phyloP scores from a whole-genome alignment of 495 filamentous ascomycete species.

The Hypoxylon subgilvum region DNA sequence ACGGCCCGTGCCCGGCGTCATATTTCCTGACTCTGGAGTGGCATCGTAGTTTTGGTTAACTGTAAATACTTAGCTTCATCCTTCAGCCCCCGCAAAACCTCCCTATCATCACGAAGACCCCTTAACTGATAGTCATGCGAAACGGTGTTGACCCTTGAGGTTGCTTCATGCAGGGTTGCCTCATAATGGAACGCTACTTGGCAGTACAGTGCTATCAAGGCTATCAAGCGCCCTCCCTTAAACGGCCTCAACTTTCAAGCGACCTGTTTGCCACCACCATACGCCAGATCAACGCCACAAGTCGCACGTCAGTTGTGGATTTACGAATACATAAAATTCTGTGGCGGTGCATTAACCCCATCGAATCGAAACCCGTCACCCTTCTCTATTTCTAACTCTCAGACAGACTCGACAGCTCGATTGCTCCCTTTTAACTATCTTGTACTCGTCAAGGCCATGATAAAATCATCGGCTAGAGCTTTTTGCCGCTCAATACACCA shows the following conservation, averaged over 20 bases:
- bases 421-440: no score
- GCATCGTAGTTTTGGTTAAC: constrained; percentile 10
- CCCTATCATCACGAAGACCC: constrained; percentile 1
- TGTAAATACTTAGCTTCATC: constrained; percentile 19
- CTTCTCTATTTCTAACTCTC: no score
- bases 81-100: constrained; percentile 4
- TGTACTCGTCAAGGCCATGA: no score
- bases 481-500: neutral
- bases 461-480: neutral
- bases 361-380: no score
- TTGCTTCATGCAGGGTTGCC: neutral
- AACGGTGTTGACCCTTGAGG: neutral
- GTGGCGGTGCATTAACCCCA: constrained; percentile 9
- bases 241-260: no score
- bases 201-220: neutral
- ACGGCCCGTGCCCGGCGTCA: constrained; percentile 14
- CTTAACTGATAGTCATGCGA: neutral
- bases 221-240: no score
- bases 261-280: neutral
- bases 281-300: no score
- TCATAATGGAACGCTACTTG: neutral
- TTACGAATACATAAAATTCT: no score
- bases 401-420: no score
- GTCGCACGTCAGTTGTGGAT: no score
- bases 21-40: constrained; percentile 1